Evolutionary conservation across 495 filamentous ascomycete species (phyloP), one percentile per base, ranked within the genome.

Genomic region (Chaetomium cochliodes): DNA sequence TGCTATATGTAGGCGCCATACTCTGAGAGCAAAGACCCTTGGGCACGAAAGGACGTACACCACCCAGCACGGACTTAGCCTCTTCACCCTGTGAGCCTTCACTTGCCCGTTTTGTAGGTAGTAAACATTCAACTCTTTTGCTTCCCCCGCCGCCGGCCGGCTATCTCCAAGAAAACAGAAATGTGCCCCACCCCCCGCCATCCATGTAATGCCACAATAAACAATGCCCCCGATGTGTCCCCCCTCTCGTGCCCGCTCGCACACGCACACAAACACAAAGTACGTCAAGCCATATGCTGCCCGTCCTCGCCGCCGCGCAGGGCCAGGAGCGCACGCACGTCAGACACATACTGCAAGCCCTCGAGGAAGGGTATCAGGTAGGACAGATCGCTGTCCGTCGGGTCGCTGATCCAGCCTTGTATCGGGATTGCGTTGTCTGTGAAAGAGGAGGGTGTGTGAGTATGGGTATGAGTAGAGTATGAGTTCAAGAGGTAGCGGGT

Each of bases 301-400:
- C 82, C 83, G 65, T 84, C 82, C 69, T 98, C 91, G 11, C 94
- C 94, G 69, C 92, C 88, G 65, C 93, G 85, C 69, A 98, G 81
- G 42, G 91, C 92, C 67, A 98, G 79, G 58, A 97, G 79, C 52
- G 94, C 92, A 53, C 94, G 85, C 37, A 98, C 94, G 78, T 98
- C 94, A 23, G 90, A 96, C 63, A 91, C 92, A 80, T 97, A 96
- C 77, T 98, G 96, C 72, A 98, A 78, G 28, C 90, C 93, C 78
- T 98, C 94, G 47, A 98, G 81, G 69, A 97, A 82, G n/a, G 94
- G 94, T 61, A 98, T 85, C 50, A 98, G 80, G 75, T 97, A 91
- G 72, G 97, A 81, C 41, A 98, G 80, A 71, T 94, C 93, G 70
- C 92, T 89, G 77, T 96, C 91, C 20, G 91, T 94, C 25, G 91